phyloP scores from a whole-genome alignment of 177 flowering plant genomes.

The Vitis hybrid region DNA sequence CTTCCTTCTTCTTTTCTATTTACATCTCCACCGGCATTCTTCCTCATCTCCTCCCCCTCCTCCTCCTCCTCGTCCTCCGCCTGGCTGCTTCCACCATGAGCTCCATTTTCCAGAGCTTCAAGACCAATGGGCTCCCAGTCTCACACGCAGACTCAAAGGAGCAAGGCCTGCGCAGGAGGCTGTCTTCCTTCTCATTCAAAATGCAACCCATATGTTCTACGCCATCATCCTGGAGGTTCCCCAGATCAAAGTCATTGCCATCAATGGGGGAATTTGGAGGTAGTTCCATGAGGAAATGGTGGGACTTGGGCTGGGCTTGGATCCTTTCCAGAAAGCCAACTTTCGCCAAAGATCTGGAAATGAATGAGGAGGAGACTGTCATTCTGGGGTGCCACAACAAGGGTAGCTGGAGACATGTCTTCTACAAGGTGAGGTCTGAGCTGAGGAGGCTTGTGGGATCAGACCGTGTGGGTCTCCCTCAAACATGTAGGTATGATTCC shows the following conservation, averaged over 20 bases:
- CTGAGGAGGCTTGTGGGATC: conserved; percentile 42
- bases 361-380: conserved; percentile 64
- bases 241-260: conserved; percentile 54
- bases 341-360: conserved; percentile 80
- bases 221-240: conserved; percentile 43
- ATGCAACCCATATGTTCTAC: conserved; percentile 41
- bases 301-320: conserved; percentile 82
- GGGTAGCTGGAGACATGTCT: conserved; percentile 72
- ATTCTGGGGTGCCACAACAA: conserved; percentile 53
- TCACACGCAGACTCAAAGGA: conserved; percentile 24
- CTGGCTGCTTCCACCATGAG: conserved; percentile 1
- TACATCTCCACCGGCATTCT: not conserved
- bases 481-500: conserved; percentile 51
- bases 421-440: conserved; percentile 62
- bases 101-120: conserved; percentile 21
- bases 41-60: not conserved
- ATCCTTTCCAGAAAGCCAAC: conserved; percentile 66
- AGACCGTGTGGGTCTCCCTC: conserved; percentile 41
- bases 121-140: conserved; percentile 13
- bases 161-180: conserved; percentile 46
- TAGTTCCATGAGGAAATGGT: conserved; percentile 62
- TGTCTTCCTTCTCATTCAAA: conserved; percentile 54
- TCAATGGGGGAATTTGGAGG: conserved; percentile 42
- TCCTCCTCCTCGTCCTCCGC: not conserved
- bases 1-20: not conserved